phyloP scores from a whole-genome alignment of 1,139 yeast genomes.

The Candida neerlandica region DNA sequence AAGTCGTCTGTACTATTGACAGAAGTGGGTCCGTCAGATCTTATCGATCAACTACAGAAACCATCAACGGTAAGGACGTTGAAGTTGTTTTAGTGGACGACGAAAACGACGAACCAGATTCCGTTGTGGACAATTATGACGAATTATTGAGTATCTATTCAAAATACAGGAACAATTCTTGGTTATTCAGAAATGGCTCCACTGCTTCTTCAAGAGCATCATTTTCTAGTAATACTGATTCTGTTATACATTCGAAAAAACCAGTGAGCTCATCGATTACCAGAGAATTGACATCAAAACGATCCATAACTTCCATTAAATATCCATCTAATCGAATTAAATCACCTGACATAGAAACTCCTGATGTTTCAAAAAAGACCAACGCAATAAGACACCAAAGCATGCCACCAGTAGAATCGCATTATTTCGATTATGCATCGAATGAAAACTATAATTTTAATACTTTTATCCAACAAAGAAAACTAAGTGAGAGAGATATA shows the following conservation, averaged over 20 bases:
- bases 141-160: constrained; percentile 48
- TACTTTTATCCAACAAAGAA: constrained; percentile 37
- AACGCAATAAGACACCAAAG: constrained; percentile 7
- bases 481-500: constrained; percentile 7
- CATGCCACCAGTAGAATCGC: constrained; percentile 15
- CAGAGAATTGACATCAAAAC: constrained; percentile 9
- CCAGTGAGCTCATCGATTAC: background rate
- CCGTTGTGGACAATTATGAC: constrained; percentile 24
- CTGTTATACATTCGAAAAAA: background rate
- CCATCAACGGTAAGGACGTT: constrained; percentile 42
- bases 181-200: constrained; percentile 30
- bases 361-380: background rate
- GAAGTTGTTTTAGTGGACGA: constrained; percentile 52
- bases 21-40: constrained; percentile 38
- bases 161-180: constrained; percentile 35
- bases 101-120: constrained; percentile 34
- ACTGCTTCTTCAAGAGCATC: constrained; percentile 5
- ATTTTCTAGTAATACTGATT: background rate
- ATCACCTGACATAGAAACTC: constrained; percentile 10
- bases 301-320: constrained; percentile 18
- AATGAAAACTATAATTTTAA: constrained; percentile 38
- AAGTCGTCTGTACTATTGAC: constrained; percentile 34
- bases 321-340: constrained; percentile 25
- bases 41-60: constrained; percentile 45
- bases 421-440: constrained; percentile 34